Conservation (phyloP, 768 basidiomycete species). For the Hysterangium stoloniferum region DNA sequence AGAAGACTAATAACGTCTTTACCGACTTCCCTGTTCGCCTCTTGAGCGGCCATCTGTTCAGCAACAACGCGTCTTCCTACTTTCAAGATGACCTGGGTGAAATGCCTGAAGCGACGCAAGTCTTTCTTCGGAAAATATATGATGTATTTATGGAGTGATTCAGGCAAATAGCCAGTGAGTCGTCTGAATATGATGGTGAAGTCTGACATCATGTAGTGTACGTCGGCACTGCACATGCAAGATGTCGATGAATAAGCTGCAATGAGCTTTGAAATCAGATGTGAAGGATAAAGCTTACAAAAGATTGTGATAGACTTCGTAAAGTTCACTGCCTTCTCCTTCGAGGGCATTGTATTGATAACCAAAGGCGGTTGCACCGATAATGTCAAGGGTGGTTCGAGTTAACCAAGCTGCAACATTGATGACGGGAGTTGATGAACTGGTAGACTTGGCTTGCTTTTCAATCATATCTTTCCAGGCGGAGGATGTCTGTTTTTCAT, state of each 20-base stretch:
- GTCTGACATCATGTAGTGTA: conserved; percentile 40
- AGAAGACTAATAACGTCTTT: conserved; percentile 51
- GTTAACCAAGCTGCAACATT: conserved; percentile 42
- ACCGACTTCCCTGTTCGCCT: conserved; percentile 27
- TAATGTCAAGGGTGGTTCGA: conserved; percentile 30
- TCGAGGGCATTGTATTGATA: conserved; percentile 49
- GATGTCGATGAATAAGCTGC: conserved; percentile 24
- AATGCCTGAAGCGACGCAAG: conserved; percentile 31
- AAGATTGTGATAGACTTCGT: conserved; percentile 45
- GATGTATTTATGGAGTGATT: conserved; percentile 37
- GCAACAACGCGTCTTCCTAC: conserved; percentile 41
- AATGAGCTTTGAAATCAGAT: no score
- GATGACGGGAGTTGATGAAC: conserved; percentile 35
- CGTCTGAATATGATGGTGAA: conserved; percentile 42
- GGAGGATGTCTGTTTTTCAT: conserved; percentile 31
- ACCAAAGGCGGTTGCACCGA: conserved; percentile 32
- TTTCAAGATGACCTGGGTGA: conserved; percentile 17
- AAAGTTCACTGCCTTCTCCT: conserved; percentile 42
- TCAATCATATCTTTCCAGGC: conserved; percentile 44
- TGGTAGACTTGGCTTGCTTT: no score
- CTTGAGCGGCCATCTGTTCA: conserved; percentile 40
- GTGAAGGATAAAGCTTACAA: no score
- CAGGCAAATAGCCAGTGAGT: conserved; percentile 30
- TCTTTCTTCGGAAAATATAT: conserved; percentile 35
- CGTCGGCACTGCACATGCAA: conserved; percentile 25